Evolutionary conservation across 768 basidiomycete species (phyloP).

Genomic region (Russula compacta): DNA sequence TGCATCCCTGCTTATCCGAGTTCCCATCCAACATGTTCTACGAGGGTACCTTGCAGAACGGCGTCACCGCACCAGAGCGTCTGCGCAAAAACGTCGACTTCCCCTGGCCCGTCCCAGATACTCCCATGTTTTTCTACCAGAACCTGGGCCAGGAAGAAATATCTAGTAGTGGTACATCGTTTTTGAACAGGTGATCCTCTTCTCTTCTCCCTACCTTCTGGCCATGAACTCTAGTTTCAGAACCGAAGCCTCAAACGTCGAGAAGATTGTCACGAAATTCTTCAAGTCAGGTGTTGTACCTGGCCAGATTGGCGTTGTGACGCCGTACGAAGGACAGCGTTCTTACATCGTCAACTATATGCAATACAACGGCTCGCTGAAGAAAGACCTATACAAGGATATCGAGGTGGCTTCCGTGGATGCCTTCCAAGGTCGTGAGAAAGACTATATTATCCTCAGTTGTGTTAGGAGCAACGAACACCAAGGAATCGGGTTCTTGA

Average conservation of each 20-base stretch:
- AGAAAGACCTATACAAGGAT: conserved; percentile 99
- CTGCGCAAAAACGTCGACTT: conserved; percentile 98
- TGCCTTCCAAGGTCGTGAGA: conserved; percentile 98
- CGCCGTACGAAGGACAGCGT: conserved; percentile 97
- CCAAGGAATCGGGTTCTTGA: conserved; percentile 98
- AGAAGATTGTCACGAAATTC: conserved; percentile 99
- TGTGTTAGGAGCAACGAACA: conserved; percentile 99
- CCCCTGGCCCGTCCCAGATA: conserved; percentile 95
- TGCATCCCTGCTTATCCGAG: conserved; percentile 98
- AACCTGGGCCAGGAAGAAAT: conserved; percentile 99
- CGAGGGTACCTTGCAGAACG: conserved; percentile 97
- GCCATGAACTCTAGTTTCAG: conserved; percentile 32
- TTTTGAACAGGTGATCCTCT: conserved; percentile 71
- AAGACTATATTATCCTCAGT: conserved; percentile 98
- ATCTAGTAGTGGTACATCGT: conserved; percentile 95
- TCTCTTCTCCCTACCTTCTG: conserved; percentile 3
- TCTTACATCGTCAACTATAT: conserved; percentile 99
- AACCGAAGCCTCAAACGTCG: conserved; percentile 97
- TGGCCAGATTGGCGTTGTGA: conserved; percentile 94
- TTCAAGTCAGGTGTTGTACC: conserved; percentile 99
- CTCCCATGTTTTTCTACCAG: conserved; percentile 99
- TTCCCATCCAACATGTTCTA: conserved; percentile 99
- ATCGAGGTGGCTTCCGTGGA: conserved; percentile 99
- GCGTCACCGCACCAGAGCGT: conserved; percentile 96
- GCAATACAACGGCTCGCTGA: conserved; percentile 99